Base-by-base conservation (phyloP, 2,329 filamentous ascomycete species). In the Periconia digitata region DNA sequence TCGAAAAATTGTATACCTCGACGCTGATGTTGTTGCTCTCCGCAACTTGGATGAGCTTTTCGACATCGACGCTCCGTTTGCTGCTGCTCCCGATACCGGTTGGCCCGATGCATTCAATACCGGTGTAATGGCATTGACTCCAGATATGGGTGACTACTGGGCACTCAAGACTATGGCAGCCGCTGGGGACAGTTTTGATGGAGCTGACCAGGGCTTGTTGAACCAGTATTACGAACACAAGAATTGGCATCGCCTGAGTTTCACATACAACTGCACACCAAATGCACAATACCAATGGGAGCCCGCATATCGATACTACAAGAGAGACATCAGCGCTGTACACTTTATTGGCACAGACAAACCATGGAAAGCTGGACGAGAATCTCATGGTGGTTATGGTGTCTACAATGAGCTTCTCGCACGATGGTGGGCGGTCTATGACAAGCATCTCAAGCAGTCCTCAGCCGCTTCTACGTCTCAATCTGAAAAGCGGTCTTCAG, bases 91-190 rank as follows among this genome's bases (percentile, higher is more conserved):
- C 24, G 94, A 99, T 72, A 91, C 97, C 62, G 94, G 94, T 59
- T 99, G 94, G 94, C 94, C 94, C 27, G 94, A 99, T 74, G 83
- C 92, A 52, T 97, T 97, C 84, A 99, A 99, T 74, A 91, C 89
- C n/a, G 94, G 94, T 64, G 85, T 99, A 60, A 95, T 99, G 90
- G 90, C 91, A 29, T 74, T 99, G 50, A 86, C 81, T 15, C 94
- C 94, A 27, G 87, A 92, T 72, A 78, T 92, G 81, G 87, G 86
- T 48, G 92, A 95, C 58, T 97, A 92, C 73, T 86, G 90, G 73
- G 88, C 90, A 36, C 79, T 99, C 66, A 79, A 85, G 55, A 89
- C 89, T 54, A 85, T 96, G 79, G 91, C 94, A 21, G 83, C 91
- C 59, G 80, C 85, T 46, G 92, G 92, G 21, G 89, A 92, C 67